Base-by-base conservation (phyloP, 768 basidiomycete species). In the Pisolithus marmoratus region DNA sequence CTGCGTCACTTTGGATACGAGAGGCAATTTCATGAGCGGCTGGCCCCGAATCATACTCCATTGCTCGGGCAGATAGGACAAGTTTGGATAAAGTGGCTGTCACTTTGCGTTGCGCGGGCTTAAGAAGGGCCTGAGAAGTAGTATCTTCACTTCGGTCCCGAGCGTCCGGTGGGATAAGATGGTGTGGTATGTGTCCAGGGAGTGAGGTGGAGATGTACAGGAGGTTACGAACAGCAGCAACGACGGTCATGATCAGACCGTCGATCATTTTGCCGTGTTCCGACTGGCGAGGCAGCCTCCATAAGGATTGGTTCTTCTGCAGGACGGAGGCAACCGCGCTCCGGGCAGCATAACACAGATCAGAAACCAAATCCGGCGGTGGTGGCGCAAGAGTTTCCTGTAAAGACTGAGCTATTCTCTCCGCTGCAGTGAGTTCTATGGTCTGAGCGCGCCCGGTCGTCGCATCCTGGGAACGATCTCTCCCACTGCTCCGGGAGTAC, bases 71-170 rank as follows among this genome's bases (percentile, higher is more conserved):
- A 8, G 88, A 90, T 3, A 96, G 80, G 27, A 95, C 89, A 26
- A 97, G 75, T 64, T 94, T 87, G 19, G 90, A 94, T 8, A 95
- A 73, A 0, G 91, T 92, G 8, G 91, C 89, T 2, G 91, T 90
- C 29, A 95, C 86, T 60, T 90, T 90, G 48, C 90, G 77, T 52
- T 91, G 90, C 0, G 83, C 82, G 7, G 86, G 85, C 66, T 91
- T 92, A 40, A 92, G 73, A 8, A 85, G 72, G 3, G 83, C 74
- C 57, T 81, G 77, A 1, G 79, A 70, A 14, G 76, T 65, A 11
- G 77, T 67, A 9, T 69, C 65, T 27, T 76, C 61, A 51, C 70
- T 72, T 22, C 65, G 61, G 56, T 81, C 77, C 46, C 77, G 76
- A 14, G 70, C 66, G 50, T 74, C 78, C 12, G 71, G 75, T 38